phyloP scores from a whole-genome alignment of 768 basidiomycete species.

The Hypholoma fasciculare region DNA sequence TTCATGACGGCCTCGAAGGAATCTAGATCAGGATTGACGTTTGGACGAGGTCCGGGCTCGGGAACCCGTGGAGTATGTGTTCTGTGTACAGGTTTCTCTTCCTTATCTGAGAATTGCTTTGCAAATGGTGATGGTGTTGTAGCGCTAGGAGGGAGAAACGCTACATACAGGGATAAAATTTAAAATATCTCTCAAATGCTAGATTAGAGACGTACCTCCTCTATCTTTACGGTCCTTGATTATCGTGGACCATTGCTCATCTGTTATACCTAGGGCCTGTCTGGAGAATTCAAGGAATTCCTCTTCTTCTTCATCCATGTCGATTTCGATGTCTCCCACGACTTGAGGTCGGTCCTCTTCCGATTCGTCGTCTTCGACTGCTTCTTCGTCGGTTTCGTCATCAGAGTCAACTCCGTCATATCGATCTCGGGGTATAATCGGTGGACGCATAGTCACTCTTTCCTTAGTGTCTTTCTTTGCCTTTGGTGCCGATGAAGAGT shows the following conservation, averaged over 20 bases:
- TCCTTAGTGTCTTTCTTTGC: constrained; percentile 22
- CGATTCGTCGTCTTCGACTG: constrained; percentile 54
- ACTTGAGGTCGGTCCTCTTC: constrained; percentile 86
- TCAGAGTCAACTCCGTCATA: constrained; percentile 96
- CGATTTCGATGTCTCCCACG: constrained; percentile 81
- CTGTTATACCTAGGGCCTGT: constrained; percentile 84
- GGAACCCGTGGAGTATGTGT: constrained; percentile 17
- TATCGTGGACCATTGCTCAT: constrained; percentile 90
- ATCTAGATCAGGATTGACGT: constrained; percentile 70
- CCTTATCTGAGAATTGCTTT: constrained; percentile 6
- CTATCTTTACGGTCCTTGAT: constrained; percentile 71
- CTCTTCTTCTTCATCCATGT: constrained; percentile 92
- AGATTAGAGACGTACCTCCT: constrained; percentile 63
- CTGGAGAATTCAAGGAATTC: constrained; percentile 96
- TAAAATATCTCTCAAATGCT: background rate
- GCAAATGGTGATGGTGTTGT: constrained; percentile 15
- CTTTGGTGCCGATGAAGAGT: background rate
- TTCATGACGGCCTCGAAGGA: constrained; percentile 97
- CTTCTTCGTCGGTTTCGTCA: constrained; percentile 77
- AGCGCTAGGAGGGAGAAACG: constrained; percentile 56
- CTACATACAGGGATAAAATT: constrained; percentile 30
- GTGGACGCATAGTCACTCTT: constrained; percentile 62
- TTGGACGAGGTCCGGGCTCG: constrained; percentile 35
- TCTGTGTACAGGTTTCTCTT: constrained; percentile 16
- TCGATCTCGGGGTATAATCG: constrained; percentile 77